A percentile compares a stretch with the other conserved stretches of the same genome.
These are phyloP conservation scores for Saccharomycopsis vini DNA, from an alignment of 805 yeast species.

Conservation along the genomic window DNA sequence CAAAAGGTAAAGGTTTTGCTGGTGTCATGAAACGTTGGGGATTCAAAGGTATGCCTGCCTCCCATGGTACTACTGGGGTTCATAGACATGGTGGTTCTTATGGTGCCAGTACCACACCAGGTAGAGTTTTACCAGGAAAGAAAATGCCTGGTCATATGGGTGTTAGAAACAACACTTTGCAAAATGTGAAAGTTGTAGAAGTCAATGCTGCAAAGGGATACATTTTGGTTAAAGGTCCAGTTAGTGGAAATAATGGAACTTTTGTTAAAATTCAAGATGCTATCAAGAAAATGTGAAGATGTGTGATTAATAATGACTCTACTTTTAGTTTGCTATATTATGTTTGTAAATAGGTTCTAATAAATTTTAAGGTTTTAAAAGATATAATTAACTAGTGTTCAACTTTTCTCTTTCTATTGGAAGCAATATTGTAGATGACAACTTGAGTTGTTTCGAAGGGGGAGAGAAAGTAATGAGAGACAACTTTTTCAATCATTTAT, in stretches of 20 bases:
- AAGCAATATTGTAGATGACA: no score
- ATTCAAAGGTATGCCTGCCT: slow-evolving; percentile 79
- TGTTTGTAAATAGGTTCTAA: background rate
- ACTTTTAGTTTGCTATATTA: background rate
- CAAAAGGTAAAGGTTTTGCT: slow-evolving; percentile 94
- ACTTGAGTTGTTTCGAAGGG: no score
- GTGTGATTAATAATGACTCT: background rate
- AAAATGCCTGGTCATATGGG: slow-evolving; percentile 99
- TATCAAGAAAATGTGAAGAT: slow-evolving; percentile 34
- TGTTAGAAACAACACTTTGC: slow-evolving; percentile 58
- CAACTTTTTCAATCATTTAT: no score
- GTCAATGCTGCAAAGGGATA: slow-evolving; percentile 77
- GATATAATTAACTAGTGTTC: no score
- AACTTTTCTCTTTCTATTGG: no score
- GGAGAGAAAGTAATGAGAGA: no score
- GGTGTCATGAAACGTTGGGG: slow-evolving; percentile 98
- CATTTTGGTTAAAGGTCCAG: slow-evolving; percentile 76
- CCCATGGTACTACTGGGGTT: slow-evolving; percentile 90
- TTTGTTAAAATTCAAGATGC: slow-evolving; percentile 76
- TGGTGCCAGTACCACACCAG: slow-evolving; percentile 93
- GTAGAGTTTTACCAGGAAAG: slow-evolving; percentile 91
- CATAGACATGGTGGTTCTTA: slow-evolving; percentile 97
- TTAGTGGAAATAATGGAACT: slow-evolving; percentile 80
- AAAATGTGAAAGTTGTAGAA: slow-evolving; percentile 67
- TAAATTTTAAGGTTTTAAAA: no score